phyloP scores from a whole-genome alignment of 306 rosid genomes.

The Fragaria ananassa region DNA sequence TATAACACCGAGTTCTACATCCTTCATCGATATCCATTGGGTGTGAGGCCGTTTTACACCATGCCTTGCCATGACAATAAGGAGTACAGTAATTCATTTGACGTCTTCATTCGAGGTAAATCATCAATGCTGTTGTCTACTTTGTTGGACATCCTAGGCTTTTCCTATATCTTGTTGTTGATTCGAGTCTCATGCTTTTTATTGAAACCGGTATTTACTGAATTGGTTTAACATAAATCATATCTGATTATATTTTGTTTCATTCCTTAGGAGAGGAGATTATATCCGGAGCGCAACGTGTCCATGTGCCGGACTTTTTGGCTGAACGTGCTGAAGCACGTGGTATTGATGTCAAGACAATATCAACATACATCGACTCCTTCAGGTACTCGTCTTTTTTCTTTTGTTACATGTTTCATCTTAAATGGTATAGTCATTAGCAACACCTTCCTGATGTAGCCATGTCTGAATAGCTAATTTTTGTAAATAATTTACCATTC shows the following conservation, averaged over 20 bases:
- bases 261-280: conserved; percentile 77
- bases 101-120: conserved; percentile 91
- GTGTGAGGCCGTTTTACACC: conserved; percentile 89
- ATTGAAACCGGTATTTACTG: background rate
- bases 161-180: background rate
- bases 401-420: background rate
- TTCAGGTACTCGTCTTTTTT: conserved; percentile 56
- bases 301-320: conserved; percentile 72
- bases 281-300: conserved; percentile 95
- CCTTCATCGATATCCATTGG: conserved; percentile 83
- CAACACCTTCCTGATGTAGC: background rate
- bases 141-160: background rate
- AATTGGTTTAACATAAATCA: background rate
- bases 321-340: conserved; percentile 69
- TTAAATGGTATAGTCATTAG: background rate
- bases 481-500: background rate
- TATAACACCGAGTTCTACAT: conserved; percentile 92
- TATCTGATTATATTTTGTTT: background rate
- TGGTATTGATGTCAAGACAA: conserved; percentile 72
- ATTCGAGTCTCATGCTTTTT: background rate
- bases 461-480: background rate
- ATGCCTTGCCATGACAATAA: conserved; percentile 89
- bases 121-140: background rate
- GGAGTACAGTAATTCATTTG: conserved; percentile 81
- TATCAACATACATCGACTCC: conserved; percentile 74